Conservation (phyloP, 176 grass and related monocot species). For the Coix lacrymajobi region DNA sequence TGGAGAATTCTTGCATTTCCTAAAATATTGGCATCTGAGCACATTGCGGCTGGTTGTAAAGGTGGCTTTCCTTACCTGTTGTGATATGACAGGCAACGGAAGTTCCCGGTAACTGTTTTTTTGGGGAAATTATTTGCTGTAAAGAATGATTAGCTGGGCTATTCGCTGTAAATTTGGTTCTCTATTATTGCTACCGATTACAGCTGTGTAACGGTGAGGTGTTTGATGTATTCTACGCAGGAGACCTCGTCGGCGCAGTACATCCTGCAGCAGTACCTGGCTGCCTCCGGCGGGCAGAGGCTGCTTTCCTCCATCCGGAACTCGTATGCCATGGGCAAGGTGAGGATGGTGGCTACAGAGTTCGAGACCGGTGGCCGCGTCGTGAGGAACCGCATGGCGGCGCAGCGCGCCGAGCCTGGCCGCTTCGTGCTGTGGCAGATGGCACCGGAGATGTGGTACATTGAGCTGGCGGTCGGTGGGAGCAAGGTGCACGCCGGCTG, state of each 20-base stretch:
- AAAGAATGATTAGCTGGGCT: constrained; percentile 17
- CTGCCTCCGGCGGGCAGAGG: constrained; percentile 66
- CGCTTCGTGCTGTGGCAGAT: constrained; percentile 88
- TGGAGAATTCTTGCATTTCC: not conserved
- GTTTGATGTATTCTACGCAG: constrained; percentile 36
- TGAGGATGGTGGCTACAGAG: constrained; percentile 71
- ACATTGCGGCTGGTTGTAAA: constrained; percentile 17
- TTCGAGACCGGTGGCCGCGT: constrained; percentile 57
- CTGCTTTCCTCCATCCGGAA: constrained; percentile 59
- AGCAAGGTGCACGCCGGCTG: constrained; percentile 86
- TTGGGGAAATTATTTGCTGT: not conserved
- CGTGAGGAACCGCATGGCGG: constrained; percentile 58
- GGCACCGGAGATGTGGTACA: constrained; percentile 93
- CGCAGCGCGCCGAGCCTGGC: constrained; percentile 49
- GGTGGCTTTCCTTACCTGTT: constrained; percentile 19
- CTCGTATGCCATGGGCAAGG: constrained; percentile 68
- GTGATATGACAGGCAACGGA: not conserved
- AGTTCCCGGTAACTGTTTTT: not conserved
- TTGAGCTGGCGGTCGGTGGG: constrained; percentile 73
- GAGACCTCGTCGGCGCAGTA: constrained; percentile 92
- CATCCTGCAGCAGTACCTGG: constrained; percentile 87
- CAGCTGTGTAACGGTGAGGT: not conserved
- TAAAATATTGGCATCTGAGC: constrained; percentile 18
- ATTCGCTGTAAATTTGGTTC: constrained; percentile 2
- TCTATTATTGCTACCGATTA: not conserved